Evolutionary conservation across 2,329 filamentous ascomycete genomes (phyloP).

Genomic region (Teratosphaeria pseudoeucalypti): DNA sequence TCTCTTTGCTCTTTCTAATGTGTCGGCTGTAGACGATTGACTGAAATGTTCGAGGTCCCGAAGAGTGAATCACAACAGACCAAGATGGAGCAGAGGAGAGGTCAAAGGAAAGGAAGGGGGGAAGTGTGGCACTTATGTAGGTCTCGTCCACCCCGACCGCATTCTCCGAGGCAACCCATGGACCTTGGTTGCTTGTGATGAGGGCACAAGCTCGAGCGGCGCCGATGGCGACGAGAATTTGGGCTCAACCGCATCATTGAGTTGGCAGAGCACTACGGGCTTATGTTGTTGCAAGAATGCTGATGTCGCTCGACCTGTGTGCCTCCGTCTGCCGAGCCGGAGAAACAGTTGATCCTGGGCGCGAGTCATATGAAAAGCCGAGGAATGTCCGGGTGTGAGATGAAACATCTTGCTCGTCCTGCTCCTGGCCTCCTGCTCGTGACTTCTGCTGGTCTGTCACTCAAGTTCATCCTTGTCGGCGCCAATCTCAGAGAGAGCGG

Average conservation of each 20-base stretch:
- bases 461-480: too few relatives aligned
- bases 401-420: too few relatives aligned
- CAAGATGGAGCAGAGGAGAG: background rate
- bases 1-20: too few relatives aligned
- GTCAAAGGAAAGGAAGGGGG: background rate
- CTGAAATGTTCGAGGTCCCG: too few relatives aligned
- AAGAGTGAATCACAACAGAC: too few relatives aligned
- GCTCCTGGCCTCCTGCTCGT: too few relatives aligned
- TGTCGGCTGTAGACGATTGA: too few relatives aligned
- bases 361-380: background rate
- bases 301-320: background rate
- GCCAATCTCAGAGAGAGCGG: too few relatives aligned
- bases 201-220: constrained; percentile 6
- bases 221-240: constrained; percentile 13
- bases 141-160: background rate
- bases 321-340: background rate
- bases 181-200: background rate
- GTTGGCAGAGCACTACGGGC: constrained; percentile 1
- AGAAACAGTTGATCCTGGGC: background rate
- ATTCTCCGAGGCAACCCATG: background rate
- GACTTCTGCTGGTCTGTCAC: too few relatives aligned
- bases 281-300: background rate
- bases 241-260: background rate
- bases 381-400: too few relatives aligned
- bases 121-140: background rate